A percentile compares a stretch with the other conserved stretches of the same genome.
These are phyloP conservation scores for Raffaelea ambrosiae DNA, from an alignment of 2,329 filamentous ascomycete genomes.

Conservation along the genomic window DNA sequence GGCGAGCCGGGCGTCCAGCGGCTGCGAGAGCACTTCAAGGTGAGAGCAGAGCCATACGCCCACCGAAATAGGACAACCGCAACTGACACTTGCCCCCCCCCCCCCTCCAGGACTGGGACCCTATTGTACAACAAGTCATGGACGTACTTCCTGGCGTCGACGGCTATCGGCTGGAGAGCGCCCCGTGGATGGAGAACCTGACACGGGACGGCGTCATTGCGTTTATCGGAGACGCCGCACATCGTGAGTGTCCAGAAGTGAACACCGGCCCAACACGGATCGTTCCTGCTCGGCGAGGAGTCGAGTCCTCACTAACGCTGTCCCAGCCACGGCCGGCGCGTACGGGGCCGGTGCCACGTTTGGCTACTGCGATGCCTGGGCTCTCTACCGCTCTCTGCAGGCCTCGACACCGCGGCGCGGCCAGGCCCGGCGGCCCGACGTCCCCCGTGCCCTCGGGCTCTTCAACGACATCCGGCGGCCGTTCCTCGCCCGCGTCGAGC, in stretches of 20 bases:
- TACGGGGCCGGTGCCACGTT: constrained; percentile 3
- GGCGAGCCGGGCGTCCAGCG: background rate
- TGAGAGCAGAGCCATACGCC: too few species aligned
- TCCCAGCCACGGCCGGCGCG: constrained; percentile 5
- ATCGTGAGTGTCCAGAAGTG: too few species aligned
- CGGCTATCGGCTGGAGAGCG: constrained; percentile 3
- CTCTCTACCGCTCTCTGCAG: constrained; percentile 3
- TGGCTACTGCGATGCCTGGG: constrained; percentile 6
- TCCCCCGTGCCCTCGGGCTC: background rate
- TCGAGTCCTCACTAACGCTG: too few species aligned
- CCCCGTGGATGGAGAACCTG: constrained; percentile 6
- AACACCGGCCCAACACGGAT: too few species aligned
- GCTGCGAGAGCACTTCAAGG: background rate
- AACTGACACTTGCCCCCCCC: too few species aligned
- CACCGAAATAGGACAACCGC: too few species aligned
- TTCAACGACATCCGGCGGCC: constrained; percentile 4
- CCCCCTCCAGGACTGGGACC: background rate
- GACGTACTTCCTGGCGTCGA: constrained; percentile 1
- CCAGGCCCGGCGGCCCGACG: background rate
- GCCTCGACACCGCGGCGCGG: background rate
- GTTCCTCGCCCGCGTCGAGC: constrained; percentile 4
- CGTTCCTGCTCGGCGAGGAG: too few species aligned
- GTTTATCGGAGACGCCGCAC: constrained; percentile 7
- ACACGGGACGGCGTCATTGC: constrained; percentile 1
- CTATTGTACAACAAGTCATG: constrained; percentile 1